phyloP scores from a whole-genome alignment of 2,329 filamentous ascomycete species.

The Aspergillus chevalieri region DNA sequence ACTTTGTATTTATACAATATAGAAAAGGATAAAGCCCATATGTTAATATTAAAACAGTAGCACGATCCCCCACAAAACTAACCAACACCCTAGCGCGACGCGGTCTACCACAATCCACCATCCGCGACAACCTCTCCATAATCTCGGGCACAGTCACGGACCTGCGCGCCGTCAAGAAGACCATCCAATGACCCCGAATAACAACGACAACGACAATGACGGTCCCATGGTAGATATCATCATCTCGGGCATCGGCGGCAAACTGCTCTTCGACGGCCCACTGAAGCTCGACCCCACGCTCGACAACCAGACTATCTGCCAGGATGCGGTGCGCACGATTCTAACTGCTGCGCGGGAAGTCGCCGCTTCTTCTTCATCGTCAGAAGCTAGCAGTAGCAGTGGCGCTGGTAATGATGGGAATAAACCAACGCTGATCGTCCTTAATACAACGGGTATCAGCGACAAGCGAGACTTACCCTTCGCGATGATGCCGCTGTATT shows the following conservation, averaged over 20 bases:
- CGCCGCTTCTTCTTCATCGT: no score
- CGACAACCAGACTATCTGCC: conserved; percentile 31
- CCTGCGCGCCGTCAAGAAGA: conserved; percentile 33
- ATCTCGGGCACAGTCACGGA: conserved; percentile 44
- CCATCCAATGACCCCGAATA: conserved; percentile 15
- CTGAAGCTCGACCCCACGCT: conserved; percentile 21
- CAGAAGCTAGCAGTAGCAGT: no score
- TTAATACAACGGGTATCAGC: conserved; percentile 30
- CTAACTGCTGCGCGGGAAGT: conserved; percentile 14
- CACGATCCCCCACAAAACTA: conserved; percentile 47
- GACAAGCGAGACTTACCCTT: conserved; percentile 27
- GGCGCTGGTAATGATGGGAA: no score
- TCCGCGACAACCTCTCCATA: conserved; percentile 42
- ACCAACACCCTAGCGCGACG: conserved; percentile 36
- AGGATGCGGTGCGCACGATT: conserved; percentile 23
- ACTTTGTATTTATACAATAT: conserved; percentile 5
- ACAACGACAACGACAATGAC: conserved; percentile 6
- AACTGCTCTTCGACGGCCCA: conserved; percentile 21
- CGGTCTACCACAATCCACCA: conserved; percentile 28
- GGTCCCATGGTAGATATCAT: conserved; percentile 35
- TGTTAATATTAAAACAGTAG: conserved; percentile 30
- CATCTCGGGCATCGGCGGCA: conserved; percentile 43
- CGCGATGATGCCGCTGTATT: conserved; percentile 27
- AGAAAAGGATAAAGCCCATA: conserved; percentile 8
- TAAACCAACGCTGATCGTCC: conserved; percentile 21